Evolutionary conservation across 2,329 filamentous ascomycete genomes (phyloP), one percentile per base, ranked within the genome.

Genomic region (Colletotrichum tamarilloi): DNA sequence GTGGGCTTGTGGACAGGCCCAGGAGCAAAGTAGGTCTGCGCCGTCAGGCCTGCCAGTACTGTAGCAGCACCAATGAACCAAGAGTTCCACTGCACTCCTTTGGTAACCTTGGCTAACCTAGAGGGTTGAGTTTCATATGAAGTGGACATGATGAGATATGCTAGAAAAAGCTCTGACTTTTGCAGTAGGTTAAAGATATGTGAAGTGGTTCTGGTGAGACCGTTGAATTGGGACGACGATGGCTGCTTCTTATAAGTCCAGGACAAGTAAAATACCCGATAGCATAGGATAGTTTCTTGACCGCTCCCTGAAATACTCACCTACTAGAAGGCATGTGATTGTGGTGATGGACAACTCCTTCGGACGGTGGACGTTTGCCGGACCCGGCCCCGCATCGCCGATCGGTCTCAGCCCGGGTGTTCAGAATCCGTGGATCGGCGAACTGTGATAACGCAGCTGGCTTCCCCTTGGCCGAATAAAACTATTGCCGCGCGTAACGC

Each of bases 251-350:
- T n/a, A 19, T 22, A 26, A 2, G n/a, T 26, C 22, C 14, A 1
- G 2, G 1, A 5, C 7, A 11, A 19, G 12, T 12, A 24, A 6
- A 2, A 5, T 1, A n/a, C 4, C 1, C 2, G 11, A 32, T 2
- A 32, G 1, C 8, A n/a, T 49, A 2, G 2, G 28, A 12, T 2
- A 22, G 26, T 19, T 19, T 28, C 5, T 1, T 53, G 9, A 53
- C 1, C 12, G 2, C 24, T 11, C 19, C 1, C 2, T 4, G n/a
- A 22, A 6, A 2, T 5, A 4, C 1, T 12, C 9, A 42, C 16
- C 3, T 7, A 24, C 11, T 1, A 24, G 22, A 5, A 24, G 30
- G 22, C 60, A 63, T 53, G 60, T 53, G 28, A 53, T 53, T 1
- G 11, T 9, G 12, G 11, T 26, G n/a, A 35, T 12, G n/a, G 19